Percentiles rank a stretch among this genome's conserved stretches.
Conservation (phyloP, 257 asterid genomes). For the Capsicum pubescens region DNA sequence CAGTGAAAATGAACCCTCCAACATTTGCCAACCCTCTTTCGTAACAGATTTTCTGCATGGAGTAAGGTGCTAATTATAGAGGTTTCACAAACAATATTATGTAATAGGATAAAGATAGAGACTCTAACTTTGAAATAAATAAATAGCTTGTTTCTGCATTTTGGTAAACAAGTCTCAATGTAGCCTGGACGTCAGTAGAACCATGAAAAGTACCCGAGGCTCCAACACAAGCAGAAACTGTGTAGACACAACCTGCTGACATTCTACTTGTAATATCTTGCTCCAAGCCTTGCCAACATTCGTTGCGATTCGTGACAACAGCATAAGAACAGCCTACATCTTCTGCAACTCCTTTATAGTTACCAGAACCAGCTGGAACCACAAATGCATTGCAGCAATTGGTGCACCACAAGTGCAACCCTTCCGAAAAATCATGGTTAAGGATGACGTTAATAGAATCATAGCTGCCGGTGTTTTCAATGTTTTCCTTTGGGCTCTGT, state of each 20-base stretch:
- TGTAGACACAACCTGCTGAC: slow-evolving; percentile 56
- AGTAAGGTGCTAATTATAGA: slow-evolving; percentile 28
- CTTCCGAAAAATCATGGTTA: slow-evolving; percentile 80
- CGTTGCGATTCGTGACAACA: slow-evolving; percentile 63
- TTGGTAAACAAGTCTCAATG: slow-evolving; percentile 66
- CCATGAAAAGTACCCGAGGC: slow-evolving; percentile 58
- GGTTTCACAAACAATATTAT: slow-evolving; percentile 16
- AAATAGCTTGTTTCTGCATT: slow-evolving; percentile 60
- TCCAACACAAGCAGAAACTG: slow-evolving; percentile 67
- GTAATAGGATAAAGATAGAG: slow-evolving; percentile 22
- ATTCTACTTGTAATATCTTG: slow-evolving; percentile 76
- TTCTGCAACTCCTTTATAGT: slow-evolving; percentile 40
- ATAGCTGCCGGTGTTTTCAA: slow-evolving; percentile 30
- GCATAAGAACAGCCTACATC: slow-evolving; percentile 54
- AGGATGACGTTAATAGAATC: slow-evolving; percentile 56
- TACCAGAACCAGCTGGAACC: slow-evolving; percentile 51
- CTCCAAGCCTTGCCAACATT: slow-evolving; percentile 89
- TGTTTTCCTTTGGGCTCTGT: slow-evolving; percentile 20
- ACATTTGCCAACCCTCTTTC: slow-evolving; percentile 61
- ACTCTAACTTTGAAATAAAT: slow-evolving; percentile 68
- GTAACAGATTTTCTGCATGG: slow-evolving; percentile 61
- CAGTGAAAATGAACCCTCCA: slow-evolving; percentile 78
- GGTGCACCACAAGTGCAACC: slow-evolving; percentile 76
- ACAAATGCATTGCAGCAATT: slow-evolving; percentile 72
- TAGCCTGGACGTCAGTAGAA: slow-evolving; percentile 64